Base-by-base conservation (phyloP, 1,284 basidiomycete species). In the Leccinum pachyderme region DNA sequence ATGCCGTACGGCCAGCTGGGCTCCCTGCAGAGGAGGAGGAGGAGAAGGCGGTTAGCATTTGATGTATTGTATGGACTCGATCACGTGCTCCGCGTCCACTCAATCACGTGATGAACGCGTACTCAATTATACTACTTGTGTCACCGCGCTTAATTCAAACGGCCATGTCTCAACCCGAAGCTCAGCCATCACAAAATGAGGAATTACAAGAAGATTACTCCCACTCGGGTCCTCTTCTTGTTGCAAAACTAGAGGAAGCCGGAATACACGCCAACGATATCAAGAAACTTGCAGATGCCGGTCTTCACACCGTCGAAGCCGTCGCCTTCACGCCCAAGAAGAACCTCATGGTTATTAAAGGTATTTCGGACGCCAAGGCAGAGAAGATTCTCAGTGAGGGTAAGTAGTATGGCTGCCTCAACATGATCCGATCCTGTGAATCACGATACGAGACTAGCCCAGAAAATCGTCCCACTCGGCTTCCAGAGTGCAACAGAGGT, bases 241-340 rank as follows among this genome's bases (percentile, higher is more conserved):
- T 95, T 55, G 77, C 77, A 63, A 95, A 95, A 70, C 82, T 95
- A 11, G 85, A 91, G 76, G 95, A 98, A 75, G 87, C 87, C 35
- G 96, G 97, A 8, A 94, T 99, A 61, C 86, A 89, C 35, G 73
- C 87, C 25, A 91, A 94, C 64, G 96, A 99, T 72, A 90, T 95
- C 76, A 94, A 97, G 82, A 98, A 98, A 73, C 87, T 99, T 31
- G 76, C 85, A n/a, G 94, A 97, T 56, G 91, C 91, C 15, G 97
- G 97, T 7, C 84, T 91, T 58, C 86, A 98, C 72, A 99, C 97
- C 1, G 86, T 99, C 59, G 96, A 99, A 73, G 86, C 93, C 13
- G 91, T 99, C 50, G 96, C 95, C 15, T 99, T 96, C 72, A 98
- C 96, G 1, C 94, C 97, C 7, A 98, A 98, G 81, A 99, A 99